Percentiles rank a stretch among this genome's conserved stretches.
Evolutionary conservation across 2,329 filamentous ascomycete genomes (phyloP).

Genomic region (Colletotrichum orbiculare): DNA sequence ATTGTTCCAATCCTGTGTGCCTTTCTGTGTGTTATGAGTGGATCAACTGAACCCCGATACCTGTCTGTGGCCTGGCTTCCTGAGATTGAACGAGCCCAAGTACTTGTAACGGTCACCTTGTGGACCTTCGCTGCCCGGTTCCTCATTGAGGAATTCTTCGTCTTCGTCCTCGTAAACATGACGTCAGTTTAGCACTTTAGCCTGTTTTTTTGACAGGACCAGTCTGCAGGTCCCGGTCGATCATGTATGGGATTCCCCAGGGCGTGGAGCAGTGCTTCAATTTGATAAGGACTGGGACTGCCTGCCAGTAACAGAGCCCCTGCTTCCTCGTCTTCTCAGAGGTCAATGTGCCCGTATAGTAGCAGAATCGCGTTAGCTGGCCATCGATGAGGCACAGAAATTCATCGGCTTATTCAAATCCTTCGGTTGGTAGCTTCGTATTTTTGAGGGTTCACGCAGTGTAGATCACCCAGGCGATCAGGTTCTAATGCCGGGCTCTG

Average conservation of each 20-base stretch:
- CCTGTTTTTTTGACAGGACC: slow-evolving; percentile 17
- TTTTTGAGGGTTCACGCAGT: no score
- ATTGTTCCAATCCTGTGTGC: no score
- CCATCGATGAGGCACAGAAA: no score
- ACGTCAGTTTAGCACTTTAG: slow-evolving; percentile 26
- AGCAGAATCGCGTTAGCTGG: no score
- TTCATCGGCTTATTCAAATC: no score
- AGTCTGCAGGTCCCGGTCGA: slow-evolving; percentile 28
- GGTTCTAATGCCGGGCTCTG: slow-evolving; percentile 1
- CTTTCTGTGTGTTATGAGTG: no score
- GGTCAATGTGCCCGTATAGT: background rate
- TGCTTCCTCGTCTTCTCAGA: background rate
- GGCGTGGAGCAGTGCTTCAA: slow-evolving; percentile 8
- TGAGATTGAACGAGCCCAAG: no score
- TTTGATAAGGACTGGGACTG: slow-evolving; percentile 1
- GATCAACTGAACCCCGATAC: no score
- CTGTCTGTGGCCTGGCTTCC: no score
- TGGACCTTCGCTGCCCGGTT: background rate
- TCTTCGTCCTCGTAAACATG: slow-evolving; percentile 5
- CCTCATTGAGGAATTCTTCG: background rate
- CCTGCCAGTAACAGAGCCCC: no score
- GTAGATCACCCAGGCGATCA: background rate
- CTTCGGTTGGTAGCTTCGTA: no score
- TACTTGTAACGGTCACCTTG: background rate
- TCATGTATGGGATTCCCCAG: background rate